Base-by-base conservation (phyloP, 768 basidiomycete genomes). In the Amanita molliuscula region DNA sequence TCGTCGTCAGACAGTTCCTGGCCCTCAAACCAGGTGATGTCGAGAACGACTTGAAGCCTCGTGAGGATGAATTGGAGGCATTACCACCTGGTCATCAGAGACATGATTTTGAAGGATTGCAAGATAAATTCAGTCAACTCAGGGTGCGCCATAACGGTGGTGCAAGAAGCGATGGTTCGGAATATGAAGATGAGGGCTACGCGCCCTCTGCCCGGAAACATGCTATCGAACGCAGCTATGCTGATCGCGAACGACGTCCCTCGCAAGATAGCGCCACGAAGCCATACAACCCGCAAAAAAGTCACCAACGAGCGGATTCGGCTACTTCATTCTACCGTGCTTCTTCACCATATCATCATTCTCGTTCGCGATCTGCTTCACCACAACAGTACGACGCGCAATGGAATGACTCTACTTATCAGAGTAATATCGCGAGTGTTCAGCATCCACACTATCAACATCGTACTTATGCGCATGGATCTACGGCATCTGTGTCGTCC, bases 1-100 rank as follows among this genome's bases (percentile, higher is more conserved):
- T 72, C 10, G 79, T 93, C 35, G 77, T 96, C 35, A 79, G 92
- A 48, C 75, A 77, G 47, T 99, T 98, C 65, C 74, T 98, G 48
- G 73, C 87, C 4, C 73, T 86, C 15, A 88, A 87, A 59, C 82
- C 89, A 1, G 96, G 96, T 4, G 93, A 97, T 59, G 78, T 84
- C 10, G 83, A 82, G 54, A 81, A 79, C 48, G 76, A 81, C 40
- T 72, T 78, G 31, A 78, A 81, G 3, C 72, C 87, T 8, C 75
- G 76, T 11, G 70, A 70, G 18, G 69, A 72, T 48, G 78, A 82
- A 60, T 73, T 88, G 41, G 76, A 79, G 23, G 74, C 75, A 7
- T 62, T 86, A 26, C 74, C 74, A 55, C 61, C 50, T 10, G 58
- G 66, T 50, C 62, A 60, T 42, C 65, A 70, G 29, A 69, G 73